A percentile compares a stretch with the other conserved stretches of the same genome.
phyloP scores from a whole-genome alignment of 108 stramenopile genomes.

The Discostella pseudostelligera region DNA sequence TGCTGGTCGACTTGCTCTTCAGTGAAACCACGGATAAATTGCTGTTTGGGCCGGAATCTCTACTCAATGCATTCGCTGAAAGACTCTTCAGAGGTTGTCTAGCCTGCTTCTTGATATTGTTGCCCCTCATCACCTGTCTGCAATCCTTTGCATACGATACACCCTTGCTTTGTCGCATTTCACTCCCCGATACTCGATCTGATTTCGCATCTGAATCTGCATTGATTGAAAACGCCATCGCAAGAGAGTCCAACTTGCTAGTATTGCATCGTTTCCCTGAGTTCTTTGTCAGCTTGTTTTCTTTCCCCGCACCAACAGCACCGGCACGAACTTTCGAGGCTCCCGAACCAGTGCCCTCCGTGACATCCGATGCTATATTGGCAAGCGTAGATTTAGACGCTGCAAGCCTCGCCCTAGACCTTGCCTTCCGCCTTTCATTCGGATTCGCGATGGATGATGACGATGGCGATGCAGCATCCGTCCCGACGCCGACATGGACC shows the following conservation, averaged over 20 bases:
- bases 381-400: slow-evolving; percentile 20
- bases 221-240: background rate
- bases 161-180: background rate
- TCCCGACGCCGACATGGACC: background rate
- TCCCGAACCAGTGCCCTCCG: background rate
- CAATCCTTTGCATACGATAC: too few species aligned
- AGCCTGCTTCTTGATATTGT: too few species aligned
- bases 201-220: background rate
- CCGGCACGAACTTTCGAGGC: background rate
- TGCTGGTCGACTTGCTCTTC: background rate
- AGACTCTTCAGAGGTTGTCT: too few species aligned
- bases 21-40: background rate
- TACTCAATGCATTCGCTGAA: background rate
- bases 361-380: background rate
- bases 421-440: slow-evolving; percentile 14
- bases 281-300: slow-evolving; percentile 17
- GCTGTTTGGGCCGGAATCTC: background rate
- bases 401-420: slow-evolving; percentile 9
- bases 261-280: background rate
- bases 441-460: slow-evolving; percentile 8
- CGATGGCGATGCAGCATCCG: background rate
- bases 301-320: slow-evolving; percentile 4
- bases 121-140: too few species aligned
- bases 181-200: background rate
- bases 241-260: slow-evolving; percentile 27